Evolutionary conservation across 2,329 filamentous ascomycete genomes (phyloP), one percentile per base, ranked within the genome.

Genomic region (Talaromyces albobiverticillius): DNA sequence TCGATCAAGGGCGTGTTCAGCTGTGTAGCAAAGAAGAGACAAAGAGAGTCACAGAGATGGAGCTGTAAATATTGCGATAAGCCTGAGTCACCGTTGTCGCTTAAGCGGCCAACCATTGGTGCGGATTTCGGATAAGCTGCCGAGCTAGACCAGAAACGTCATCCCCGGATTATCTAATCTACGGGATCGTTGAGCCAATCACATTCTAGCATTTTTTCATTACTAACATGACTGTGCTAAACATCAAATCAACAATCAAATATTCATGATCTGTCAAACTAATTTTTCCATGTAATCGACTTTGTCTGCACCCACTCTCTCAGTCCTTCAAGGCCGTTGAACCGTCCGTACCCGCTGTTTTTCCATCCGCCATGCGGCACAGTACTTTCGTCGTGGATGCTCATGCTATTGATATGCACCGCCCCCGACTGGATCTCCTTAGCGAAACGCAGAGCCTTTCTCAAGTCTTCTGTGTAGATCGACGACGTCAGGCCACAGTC

Each of bases 401-500:
- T 54, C 46, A 49, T 49, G n/a, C 16, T 29, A n/a, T 54, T 54
- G 14, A 54, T 54, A 38, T 54, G 52, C 5, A 54, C 52, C 25
- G 52, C 52, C 14, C 47, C 53, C 8, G 41, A 41, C 23, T 41
- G 22, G 26, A 55, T 29, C 32, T 32, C 6, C 29, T 34, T 54
- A 11, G 52, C 47, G n/a, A 50, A 26, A 10, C 26, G 4, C 29
- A 50, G 41, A 18, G 20, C 29, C 25, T 47, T 29, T 46, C 46
- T 34, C 4, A 54, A 5, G 32, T 50, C 40, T 7, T 48, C 48
- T 2, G 87, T 89, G 66, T 69, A 71, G 51, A 76, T 62, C 31
- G 71, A 66, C 6, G 69, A 66, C 4, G 62, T 62, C 3, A 77
- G 61, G 16, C 74, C 75, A 29, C 62, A 73, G 32, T 71, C 67